Evolutionary conservation across 768 basidiomycete species (phyloP), one percentile per base, ranked within the genome.

Genomic region (Ephemerocybe angulata): DNA sequence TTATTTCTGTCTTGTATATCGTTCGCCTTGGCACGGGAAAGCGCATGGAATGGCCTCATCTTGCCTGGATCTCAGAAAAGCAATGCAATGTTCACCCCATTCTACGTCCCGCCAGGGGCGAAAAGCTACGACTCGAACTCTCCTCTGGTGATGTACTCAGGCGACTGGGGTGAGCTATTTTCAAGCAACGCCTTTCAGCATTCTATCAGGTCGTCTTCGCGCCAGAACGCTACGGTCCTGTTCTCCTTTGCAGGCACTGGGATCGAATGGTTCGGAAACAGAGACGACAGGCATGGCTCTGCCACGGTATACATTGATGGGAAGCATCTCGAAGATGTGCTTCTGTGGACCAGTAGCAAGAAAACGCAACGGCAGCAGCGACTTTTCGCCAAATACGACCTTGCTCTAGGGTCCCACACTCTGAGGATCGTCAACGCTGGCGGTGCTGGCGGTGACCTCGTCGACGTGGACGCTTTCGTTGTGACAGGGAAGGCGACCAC

Each of bases 191-290:
- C 82, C 61, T 65, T 82, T 28, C 70, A 76, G 19, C 74, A 78
- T 15, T 79, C 82, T 13, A 67, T 82, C 30, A 78, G 74, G 13
- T 76, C 74, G 63, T 85, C 86, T 0, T 68, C 72, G 13, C 67
- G 78, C 43, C 67, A 67, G 17, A 74, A 74, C 44, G 82, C 87
- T 11, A 69, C 78, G 3, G 70, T 80, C 43, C 72, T 73, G 1
- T 79, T 90, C 67, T 74, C 77, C 2, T 90, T 90, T 67, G 72
- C 72, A n/a, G 89, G 88, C 13, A 86, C 84, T 12, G 87, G 87
- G 1, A 76, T 91, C 59, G 89, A 90, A 68, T 87, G 84, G 84
- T 90, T 90, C 59, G 89, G 89, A 28, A 79, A 75, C 61, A 74
- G 71, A 37, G 82, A 80, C 59, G 72, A 64, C 37, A 65, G 60